A percentile compares a stretch with the other conserved stretches of the same genome.
Conservation (phyloP, 1,139 yeast genomes). For the Geotrichum histeridarum region DNA sequence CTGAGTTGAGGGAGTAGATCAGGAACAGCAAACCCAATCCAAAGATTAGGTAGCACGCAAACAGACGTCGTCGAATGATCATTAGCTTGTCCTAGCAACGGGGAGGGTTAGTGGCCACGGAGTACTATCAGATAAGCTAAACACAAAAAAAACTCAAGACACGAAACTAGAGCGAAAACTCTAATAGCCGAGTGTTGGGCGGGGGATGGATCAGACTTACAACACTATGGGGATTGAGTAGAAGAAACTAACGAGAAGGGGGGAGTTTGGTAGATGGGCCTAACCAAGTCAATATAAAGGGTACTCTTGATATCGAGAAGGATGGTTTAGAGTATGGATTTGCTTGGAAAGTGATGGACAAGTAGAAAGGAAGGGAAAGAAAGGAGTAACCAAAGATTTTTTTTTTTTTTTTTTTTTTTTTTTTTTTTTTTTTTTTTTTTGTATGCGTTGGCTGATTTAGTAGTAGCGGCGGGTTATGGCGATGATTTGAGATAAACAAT, state of each 20-base stretch:
- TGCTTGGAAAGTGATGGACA: background rate
- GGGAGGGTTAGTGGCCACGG: no score
- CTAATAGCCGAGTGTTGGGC: no score
- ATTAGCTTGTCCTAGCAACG: no score
- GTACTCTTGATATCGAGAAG: no score
- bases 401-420: background rate
- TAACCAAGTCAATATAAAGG: no score
- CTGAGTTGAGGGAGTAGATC: constrained; percentile 18
- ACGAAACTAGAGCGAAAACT: no score
- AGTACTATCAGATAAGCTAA: background rate
- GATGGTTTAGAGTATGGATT: background rate
- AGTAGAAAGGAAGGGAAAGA: background rate
- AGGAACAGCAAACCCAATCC: constrained; percentile 17
- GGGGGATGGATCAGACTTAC: no score
- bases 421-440: background rate
- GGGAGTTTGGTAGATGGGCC: no score
- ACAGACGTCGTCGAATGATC: constrained; percentile 19
- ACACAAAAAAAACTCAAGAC: background rate
- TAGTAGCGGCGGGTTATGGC: no score
- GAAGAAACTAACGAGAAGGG: no score
- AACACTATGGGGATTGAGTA: no score
- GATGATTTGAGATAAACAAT: no score
- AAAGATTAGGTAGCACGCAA: constrained; percentile 17
- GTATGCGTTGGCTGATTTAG: background rate
- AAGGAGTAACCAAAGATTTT: constrained; percentile 28